Percentiles rank a stretch among this genome's conserved stretches.
Conservation (phyloP, 192 early-diverging fungal species). For the Phlyctochytrium planicorne region DNA sequence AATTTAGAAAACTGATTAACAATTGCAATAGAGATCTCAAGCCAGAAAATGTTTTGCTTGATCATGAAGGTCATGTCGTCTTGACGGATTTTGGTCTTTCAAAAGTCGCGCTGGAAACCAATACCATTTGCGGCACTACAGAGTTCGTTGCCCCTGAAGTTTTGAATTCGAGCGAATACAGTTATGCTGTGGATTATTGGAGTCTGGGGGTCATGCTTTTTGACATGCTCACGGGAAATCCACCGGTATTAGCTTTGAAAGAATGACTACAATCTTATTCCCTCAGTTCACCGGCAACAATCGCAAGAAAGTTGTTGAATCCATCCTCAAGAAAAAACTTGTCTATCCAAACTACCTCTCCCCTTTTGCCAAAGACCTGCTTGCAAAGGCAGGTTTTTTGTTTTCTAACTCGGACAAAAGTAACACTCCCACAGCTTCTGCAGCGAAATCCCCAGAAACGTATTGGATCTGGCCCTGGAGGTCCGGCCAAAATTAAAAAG, state of each 20-base stretch:
- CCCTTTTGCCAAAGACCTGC: conserved; percentile 72
- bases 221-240: conserved; percentile 85
- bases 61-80: conserved; percentile 75
- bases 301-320: conserved; percentile 80
- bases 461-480: conserved; percentile 40
- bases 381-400: conserved; percentile 49
- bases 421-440: conserved; percentile 55
- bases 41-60: conserved; percentile 60
- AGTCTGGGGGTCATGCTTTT: conserved; percentile 84
- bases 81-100: conserved; percentile 93
- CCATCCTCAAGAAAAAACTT: conserved; percentile 80
- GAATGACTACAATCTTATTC: neutral
- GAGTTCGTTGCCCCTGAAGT: conserved; percentile 75
- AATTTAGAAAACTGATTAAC: neutral
- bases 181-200: conserved; percentile 85
- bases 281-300: conserved; percentile 79
- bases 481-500: conserved; percentile 56
- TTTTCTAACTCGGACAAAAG: neutral
- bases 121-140: conserved; percentile 72
- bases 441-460: conserved; percentile 60
- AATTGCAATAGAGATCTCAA: conserved; percentile 44
- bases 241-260: conserved; percentile 23
- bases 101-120: conserved; percentile 67
- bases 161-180: conserved; percentile 30
- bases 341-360: conserved; percentile 79